Conservation (phyloP, 2,329 filamentous ascomycete genomes). For the Beauveria rudraprayagi region DNA sequence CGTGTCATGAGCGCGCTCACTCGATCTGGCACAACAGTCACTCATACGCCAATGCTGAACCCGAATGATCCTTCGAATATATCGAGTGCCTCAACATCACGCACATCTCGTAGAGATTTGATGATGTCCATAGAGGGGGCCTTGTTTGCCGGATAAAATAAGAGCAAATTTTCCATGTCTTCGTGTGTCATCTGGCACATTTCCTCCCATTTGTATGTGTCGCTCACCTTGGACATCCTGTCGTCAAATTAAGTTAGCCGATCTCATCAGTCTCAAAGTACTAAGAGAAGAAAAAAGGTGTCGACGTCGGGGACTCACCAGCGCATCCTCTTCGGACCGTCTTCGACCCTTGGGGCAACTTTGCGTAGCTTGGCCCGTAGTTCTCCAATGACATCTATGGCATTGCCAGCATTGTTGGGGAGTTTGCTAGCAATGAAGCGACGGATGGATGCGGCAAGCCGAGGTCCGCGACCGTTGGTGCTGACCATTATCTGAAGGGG, state of each 20-base stretch:
- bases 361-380: constrained; percentile 72
- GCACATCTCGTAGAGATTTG: constrained; percentile 43
- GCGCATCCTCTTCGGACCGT: constrained; percentile 81
- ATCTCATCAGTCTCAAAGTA: not conserved
- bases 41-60: constrained; percentile 41
- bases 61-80: constrained; percentile 53
- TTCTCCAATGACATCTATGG: constrained; percentile 76
- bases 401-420: constrained; percentile 72
- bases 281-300: not conserved
- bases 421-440: constrained; percentile 70
- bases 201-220: constrained; percentile 76
- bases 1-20: not conserved
- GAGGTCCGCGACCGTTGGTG: constrained; percentile 93
- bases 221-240: constrained; percentile 89
- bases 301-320: constrained; percentile 52
- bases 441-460: constrained; percentile 79
- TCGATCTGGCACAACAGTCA: too few relatives aligned
- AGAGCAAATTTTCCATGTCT: constrained; percentile 76
- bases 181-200: constrained; percentile 73
- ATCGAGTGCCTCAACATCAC: constrained; percentile 38
- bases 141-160: constrained; percentile 56
- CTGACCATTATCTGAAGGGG: constrained; percentile 97
- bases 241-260: not conserved
- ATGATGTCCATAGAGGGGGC: constrained; percentile 49
- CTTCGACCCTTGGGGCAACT: constrained; percentile 61